These are phyloP conservation scores for Fusarium sp. DNA, from an alignment of 2,329 filamentous ascomycete genomes.

Conservation along the genomic window DNA sequence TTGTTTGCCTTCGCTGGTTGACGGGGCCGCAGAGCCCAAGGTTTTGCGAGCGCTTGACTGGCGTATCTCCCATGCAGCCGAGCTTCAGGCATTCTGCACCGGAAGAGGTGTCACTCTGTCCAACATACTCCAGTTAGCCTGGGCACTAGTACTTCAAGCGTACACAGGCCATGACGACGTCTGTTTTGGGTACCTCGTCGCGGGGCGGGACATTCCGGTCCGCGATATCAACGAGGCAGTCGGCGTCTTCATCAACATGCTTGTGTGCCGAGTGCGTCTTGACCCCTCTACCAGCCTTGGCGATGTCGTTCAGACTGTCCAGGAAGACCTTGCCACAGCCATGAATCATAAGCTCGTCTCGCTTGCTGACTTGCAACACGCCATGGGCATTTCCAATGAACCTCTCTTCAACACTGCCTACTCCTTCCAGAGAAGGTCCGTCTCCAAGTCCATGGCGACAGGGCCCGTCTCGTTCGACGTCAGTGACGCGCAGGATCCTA, in stretches of 20 bases:
- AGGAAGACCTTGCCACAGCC: constrained; percentile 8
- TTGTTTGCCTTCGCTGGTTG: background rate
- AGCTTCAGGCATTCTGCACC: constrained; percentile 17
- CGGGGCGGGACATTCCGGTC: constrained; percentile 24
- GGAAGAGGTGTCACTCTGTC: constrained; percentile 26
- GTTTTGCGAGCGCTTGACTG: constrained; percentile 20
- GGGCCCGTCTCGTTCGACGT: constrained; percentile 34
- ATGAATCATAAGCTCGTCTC: constrained; percentile 30
- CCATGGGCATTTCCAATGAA: constrained; percentile 7
- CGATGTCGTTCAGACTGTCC: background rate
- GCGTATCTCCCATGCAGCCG: background rate
- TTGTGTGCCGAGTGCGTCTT: constrained; percentile 24
- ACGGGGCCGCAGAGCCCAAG: background rate
- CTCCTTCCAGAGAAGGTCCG: constrained; percentile 39
- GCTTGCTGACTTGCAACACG: constrained; percentile 24
- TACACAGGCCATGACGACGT: constrained; percentile 37
- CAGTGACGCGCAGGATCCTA: constrained; percentile 31
- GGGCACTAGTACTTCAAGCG: constrained; percentile 34
- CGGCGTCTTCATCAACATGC: constrained; percentile 38
- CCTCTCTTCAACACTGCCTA: constrained; percentile 44
- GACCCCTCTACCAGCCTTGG: background rate
- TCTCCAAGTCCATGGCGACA: constrained; percentile 27
- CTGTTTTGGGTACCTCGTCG: constrained; percentile 28
- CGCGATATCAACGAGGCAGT: constrained; percentile 21
- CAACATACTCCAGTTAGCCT: constrained; percentile 28